phyloP scores from a whole-genome alignment of 306 rosid genomes.

The Rosa rugosa region DNA sequence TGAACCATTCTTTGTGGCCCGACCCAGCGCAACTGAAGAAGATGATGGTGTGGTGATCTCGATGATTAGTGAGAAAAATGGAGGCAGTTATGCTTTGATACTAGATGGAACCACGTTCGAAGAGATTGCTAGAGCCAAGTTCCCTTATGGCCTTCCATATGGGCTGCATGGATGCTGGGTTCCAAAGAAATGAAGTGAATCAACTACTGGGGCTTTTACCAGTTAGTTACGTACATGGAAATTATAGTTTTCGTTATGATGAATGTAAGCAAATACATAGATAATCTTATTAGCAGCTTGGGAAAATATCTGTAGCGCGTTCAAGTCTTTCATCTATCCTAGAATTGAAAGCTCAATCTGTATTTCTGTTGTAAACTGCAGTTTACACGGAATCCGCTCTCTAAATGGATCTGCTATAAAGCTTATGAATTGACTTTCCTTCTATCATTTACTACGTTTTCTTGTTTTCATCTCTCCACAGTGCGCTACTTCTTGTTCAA shows the following conservation, averaged over 20 bases:
- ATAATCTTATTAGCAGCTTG: background rate
- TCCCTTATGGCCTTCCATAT: constrained; percentile 90
- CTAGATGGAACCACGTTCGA: constrained; percentile 77
- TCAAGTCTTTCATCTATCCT: background rate
- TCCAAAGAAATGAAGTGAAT: constrained; percentile 39
- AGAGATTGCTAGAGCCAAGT: constrained; percentile 92
- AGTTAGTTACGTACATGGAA: background rate
- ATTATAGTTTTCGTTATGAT: background rate
- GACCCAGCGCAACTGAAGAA: constrained; percentile 90
- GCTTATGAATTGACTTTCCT: background rate
- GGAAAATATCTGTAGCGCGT: background rate
- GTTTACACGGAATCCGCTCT: no score
- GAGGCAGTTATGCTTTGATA: constrained; percentile 73
- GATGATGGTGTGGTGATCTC: constrained; percentile 95
- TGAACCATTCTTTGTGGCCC: constrained; percentile 83
- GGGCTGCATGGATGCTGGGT: constrained; percentile 99
- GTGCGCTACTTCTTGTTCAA: background rate
- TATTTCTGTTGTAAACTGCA: background rate
- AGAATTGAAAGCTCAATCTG: background rate
- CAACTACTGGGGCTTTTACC: background rate
- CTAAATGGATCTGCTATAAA: background rate
- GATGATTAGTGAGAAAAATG: constrained; percentile 71
- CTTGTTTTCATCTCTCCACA: background rate
- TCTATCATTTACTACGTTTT: background rate
- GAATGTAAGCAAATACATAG: background rate